phyloP scores from a whole-genome alignment of 768 basidiomycete genomes.

The Boletales sp. region DNA sequence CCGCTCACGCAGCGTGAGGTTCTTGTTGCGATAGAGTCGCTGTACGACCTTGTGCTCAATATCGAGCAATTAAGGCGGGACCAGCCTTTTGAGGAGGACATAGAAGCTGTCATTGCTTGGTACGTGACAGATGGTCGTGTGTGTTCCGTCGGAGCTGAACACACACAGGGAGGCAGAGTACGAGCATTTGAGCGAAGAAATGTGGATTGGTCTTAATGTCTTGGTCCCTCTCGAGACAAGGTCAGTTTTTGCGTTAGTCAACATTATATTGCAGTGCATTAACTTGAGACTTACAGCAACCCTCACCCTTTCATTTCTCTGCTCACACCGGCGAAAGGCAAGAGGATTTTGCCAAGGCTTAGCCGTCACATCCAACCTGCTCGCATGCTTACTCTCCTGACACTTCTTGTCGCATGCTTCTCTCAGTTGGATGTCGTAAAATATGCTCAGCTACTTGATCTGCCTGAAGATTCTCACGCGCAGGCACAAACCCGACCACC shows the following conservation, averaged over 20 bases:
- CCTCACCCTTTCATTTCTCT: slow-evolving; percentile 98
- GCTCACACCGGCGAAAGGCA: slow-evolving; percentile 85
- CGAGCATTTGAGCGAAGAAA: slow-evolving; percentile 54
- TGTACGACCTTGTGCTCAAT: slow-evolving; percentile 82
- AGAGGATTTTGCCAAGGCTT: slow-evolving; percentile 84
- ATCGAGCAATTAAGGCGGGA: slow-evolving; percentile 84
- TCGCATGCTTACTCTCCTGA: slow-evolving; percentile 83
- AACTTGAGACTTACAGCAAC: slow-evolving; percentile 46
- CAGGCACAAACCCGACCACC: slow-evolving; percentile 19
- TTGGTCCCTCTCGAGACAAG: slow-evolving; percentile 92
- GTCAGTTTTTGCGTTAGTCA: slow-evolving; percentile 36
- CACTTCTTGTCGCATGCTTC: slow-evolving; percentile 92
- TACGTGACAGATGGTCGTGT: slow-evolving; percentile 22
- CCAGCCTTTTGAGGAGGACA: slow-evolving; percentile 59
- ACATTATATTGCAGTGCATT: background rate
- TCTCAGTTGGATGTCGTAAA: slow-evolving; percentile 88
- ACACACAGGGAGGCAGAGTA: slow-evolving; percentile 55
- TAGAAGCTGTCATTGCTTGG: slow-evolving; percentile 43
- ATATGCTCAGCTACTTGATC: slow-evolving; percentile 70
- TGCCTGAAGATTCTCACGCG: slow-evolving; percentile 51
- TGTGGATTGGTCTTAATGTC: slow-evolving; percentile 84
- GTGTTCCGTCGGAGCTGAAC: slow-evolving; percentile 1
- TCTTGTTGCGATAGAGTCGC: slow-evolving; percentile 71
- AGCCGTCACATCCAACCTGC: slow-evolving; percentile 77
- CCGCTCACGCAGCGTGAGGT: slow-evolving; percentile 79